Evolutionary conservation across 257 asterid species (phyloP), one percentile per base, ranked within the genome.

Genomic region (Solanum verrucosum): DNA sequence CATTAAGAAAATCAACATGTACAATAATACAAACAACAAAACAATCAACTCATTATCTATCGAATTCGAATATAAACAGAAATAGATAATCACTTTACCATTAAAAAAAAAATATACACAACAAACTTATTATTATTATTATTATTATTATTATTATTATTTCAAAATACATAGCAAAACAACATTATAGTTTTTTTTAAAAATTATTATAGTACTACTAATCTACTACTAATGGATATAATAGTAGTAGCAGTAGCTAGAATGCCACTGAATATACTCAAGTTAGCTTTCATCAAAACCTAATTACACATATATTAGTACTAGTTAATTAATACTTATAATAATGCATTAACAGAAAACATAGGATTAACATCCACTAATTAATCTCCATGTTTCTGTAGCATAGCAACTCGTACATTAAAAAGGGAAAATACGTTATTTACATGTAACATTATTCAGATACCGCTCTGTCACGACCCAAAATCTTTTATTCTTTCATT

Each of bases 381-480:
- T 74, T 29, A 81, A 35, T 74, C 38, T 29, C 85, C 85, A 81
- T 46, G 38, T 5, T 46, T 35, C 85, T 46, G 42, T 81, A 18
- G 85, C 85, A 9, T 15, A 46, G 15, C 63, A 81, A 46, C 85
- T 27, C 40, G 7, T 20, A 29, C 27, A 44, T 20, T 3, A 46
- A 29, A 14, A 14, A 46, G 3, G 84, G 20, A 18, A 81, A 34
- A 3, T 86, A 86, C 89, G 10, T 73, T 91, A 91, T 91, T 85
- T 88, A 92, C 95, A 91, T 74, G 63, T 15, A 18, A 27, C 9
- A 20, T 72, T 71, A 60, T 37, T 38, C 77, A 74, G 31, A 7
- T 70, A 14, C 49, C 5, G 4, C 81, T n/a, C 68, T 60, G 46
- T 60, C 63, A 42, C 77, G 44, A 72, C 18, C 29, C 83, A 74